phyloP scores from a whole-genome alignment of 2,329 filamentous ascomycete genomes.

The Alternaria triticina region DNA sequence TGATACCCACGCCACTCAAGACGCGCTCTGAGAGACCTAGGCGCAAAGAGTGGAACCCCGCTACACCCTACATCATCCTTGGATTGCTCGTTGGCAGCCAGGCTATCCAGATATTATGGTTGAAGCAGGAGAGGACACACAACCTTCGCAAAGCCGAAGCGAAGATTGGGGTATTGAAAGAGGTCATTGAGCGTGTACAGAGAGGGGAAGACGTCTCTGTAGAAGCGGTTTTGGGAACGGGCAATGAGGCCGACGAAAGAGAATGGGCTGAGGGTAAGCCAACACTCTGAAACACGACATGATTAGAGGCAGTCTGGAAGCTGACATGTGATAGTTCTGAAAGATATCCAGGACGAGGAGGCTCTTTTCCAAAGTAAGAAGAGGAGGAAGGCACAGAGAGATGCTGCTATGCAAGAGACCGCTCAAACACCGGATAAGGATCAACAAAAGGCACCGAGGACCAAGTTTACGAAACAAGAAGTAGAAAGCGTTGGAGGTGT shows the following conservation, averaged over 20 bases:
- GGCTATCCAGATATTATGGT: conserved; percentile 86
- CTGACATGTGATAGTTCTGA: conserved; percentile 59
- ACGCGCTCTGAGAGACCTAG: conserved; percentile 11
- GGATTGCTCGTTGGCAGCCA: conserved; percentile 89
- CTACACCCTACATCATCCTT: conserved; percentile 69
- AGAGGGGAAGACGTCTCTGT: conserved; percentile 66
- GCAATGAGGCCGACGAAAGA: conserved; percentile 73
- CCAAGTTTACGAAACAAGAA: conserved; percentile 12
- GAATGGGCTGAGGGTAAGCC: conserved; percentile 85
- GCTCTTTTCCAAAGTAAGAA: conserved; percentile 56
- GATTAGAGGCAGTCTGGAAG: neutral
- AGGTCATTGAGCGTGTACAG: conserved; percentile 64
- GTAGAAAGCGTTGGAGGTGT: conserved; percentile 41
- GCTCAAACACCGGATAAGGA: conserved; percentile 1
- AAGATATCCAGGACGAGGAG: conserved; percentile 71
- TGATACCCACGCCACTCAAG: conserved; percentile 44
- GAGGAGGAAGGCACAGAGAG: conserved; percentile 33
- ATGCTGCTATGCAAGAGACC: conserved; percentile 21
- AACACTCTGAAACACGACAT: neutral
- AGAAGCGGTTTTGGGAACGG: conserved; percentile 79
- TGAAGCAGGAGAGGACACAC: conserved; percentile 76
- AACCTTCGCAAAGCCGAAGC: conserved; percentile 79
- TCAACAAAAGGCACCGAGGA: conserved; percentile 45
- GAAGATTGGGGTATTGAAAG: conserved; percentile 75
- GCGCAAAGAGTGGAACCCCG: conserved; percentile 59